Base-by-base conservation (phyloP, 257 asterid genomes). In the Primulina tabacum region DNA sequence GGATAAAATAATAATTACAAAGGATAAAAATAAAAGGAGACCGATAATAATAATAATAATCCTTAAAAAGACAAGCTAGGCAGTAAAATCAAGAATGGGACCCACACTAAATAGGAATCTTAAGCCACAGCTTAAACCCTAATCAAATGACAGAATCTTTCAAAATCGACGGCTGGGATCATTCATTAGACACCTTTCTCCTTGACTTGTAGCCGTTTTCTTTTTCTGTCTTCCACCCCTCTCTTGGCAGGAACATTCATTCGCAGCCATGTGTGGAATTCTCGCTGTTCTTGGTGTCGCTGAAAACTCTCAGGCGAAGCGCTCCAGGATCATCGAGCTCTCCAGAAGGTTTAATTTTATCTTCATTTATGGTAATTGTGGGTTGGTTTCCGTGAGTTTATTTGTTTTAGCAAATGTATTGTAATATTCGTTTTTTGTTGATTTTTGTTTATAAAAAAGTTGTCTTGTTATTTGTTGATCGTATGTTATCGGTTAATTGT, bases 231-330 rank as follows among this genome's bases (percentile, higher is more conserved):
- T 52, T 6, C 20, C 43, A 11, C 50, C 14, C 69, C 62, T 65
- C 28, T 61, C 55, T 32, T 10, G 32, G 30, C 30, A 28, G 30
- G 30, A 4, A 28, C 30, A 28, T 28, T 28, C 30, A 2, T 28
- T 28, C 4, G 30, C 74, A 73, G 71, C 77, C 64, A 94, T 94
- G 99, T 94, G 99, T 84, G 99, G 99, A 72, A 94, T 94, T 53
- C 97, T 94, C 8, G 99, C 99, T 6, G 97, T 91, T 69, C 86
- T 94, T 12, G 96, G 99, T 66, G 82, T 90, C 78, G 82, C 80
- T 7, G 96, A 90, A 68, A 85, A 78, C 73, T 80, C 97, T 71
- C 96, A 86, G 71, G 89, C 86, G 35, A 94, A 84, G 73, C 92
- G 99, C 64, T 81, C 97, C 67, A 72, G 97, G 77, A 85, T 94